Evolutionary conservation across 2,329 filamentous ascomycete species (phyloP), one percentile per base, ranked within the genome.

Genomic region (Cytospora leucostoma): DNA sequence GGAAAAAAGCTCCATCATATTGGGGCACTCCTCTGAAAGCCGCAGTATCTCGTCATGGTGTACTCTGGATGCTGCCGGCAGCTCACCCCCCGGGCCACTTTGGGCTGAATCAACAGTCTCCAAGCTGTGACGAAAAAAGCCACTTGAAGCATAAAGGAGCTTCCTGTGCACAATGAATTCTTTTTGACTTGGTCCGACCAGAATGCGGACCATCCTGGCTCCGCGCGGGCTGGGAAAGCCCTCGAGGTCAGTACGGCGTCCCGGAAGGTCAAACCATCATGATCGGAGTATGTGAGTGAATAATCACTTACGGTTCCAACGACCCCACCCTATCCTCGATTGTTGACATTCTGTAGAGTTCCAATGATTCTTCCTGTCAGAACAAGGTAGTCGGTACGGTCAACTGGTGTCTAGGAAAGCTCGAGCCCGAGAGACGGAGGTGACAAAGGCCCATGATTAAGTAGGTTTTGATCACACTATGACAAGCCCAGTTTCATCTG

Each of bases 1-100:
- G 51, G 81, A 75, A 68, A 84, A 84, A 40, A 84, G 74, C 68
- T 79, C 77, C 68, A 85, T 84, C 77, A 83, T 82, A 69, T 79
- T 74, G 19, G 81, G 73, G 1, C 78, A 78, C 70, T 85, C 81
- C 65, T 76, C 75, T 0, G 81, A 77, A 5, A 79, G 73, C 70
- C 72, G 75, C 38, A 79, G 69, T 40, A 71, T 67, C n/a, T 54
- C 58, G 17, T 62, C 53, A 7, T 51, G 12, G 6, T 53, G 56
- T n/a, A 55, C 35, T 3, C 77, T 69, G 7, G 73, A 73, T 52
- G 74, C 70, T 34, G 74, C 70, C 60, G 59, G 38, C 34, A 27
- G 17, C 21, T 51, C 32, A 47, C 37, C 50, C 51, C 50, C 40
- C 13, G 66, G 65, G 37, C 57, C 63, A 37, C 68, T 65, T 6